These are phyloP conservation scores for Litchi chinensis DNA, from an alignment of 345 rosid genomes.

Conservation along the genomic window DNA sequence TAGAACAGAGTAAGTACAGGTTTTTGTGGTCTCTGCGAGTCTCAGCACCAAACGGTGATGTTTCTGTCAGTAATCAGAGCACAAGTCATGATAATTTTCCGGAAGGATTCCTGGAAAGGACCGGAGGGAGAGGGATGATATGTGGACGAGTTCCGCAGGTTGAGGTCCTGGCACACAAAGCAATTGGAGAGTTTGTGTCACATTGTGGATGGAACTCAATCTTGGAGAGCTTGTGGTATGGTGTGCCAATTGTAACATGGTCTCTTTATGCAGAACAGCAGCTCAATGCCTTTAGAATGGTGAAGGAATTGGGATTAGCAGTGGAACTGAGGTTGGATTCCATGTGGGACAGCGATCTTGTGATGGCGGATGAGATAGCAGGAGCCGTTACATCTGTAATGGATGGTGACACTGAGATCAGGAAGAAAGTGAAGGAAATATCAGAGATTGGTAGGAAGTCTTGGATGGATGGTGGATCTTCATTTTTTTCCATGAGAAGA, in stretches of 20 bases:
- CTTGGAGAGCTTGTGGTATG: conserved; percentile 53
- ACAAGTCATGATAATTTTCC: conserved; percentile 31
- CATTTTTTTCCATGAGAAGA: conserved; percentile 31
- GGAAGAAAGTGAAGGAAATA: background rate
- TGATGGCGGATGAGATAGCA: conserved; percentile 43
- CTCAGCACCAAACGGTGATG: conserved; percentile 10
- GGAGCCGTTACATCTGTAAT: conserved; percentile 22
- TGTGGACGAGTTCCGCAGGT: conserved; percentile 50
- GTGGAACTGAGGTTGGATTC: conserved; percentile 43
- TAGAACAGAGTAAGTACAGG: conserved; percentile 38
- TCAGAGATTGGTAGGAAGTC: background rate
- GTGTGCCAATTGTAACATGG: conserved; percentile 49
- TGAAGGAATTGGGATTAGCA: conserved; percentile 41
- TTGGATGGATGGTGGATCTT: conserved; percentile 38
- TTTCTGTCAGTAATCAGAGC: background rate
- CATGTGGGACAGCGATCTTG: conserved; percentile 8
- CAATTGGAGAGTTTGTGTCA: conserved; percentile 48
- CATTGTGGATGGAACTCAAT: conserved; percentile 60
- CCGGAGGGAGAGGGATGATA: conserved; percentile 25
- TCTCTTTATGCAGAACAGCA: conserved; percentile 58
- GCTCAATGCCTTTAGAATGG: conserved; percentile 51
- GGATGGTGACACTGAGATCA: background rate
- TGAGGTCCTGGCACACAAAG: conserved; percentile 36
- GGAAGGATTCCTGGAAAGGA: conserved; percentile 35
- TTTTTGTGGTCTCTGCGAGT: conserved; percentile 39